Evolutionary conservation across 768 basidiomycete genomes (phyloP).

Genomic region (Termitomyces bulborhizus): DNA sequence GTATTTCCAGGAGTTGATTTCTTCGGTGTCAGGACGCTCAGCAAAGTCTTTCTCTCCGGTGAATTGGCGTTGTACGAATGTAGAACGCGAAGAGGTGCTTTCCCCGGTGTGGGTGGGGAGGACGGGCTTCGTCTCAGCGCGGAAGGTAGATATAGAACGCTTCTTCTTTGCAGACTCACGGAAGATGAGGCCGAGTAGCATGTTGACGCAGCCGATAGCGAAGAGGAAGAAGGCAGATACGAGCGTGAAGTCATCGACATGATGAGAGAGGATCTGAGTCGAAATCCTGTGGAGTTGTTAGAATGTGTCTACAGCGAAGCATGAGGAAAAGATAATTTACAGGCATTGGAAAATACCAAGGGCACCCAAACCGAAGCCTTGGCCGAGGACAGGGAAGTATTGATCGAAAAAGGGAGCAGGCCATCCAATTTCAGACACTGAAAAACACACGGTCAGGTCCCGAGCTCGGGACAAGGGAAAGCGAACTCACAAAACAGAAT

Average conservation of each 20-base stretch:
- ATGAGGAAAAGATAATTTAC: slow-evolving; percentile 31
- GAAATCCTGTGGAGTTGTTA: slow-evolving; percentile 38
- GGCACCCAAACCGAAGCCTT: slow-evolving; percentile 78
- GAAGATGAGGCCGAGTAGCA: slow-evolving; percentile 77
- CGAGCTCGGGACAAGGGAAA: not conserved
- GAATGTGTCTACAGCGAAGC: not conserved
- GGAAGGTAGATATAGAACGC: slow-evolving; percentile 66
- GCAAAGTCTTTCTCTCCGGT: slow-evolving; percentile 12
- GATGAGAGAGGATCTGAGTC: slow-evolving; percentile 67
- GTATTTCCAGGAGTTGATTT: slow-evolving; percentile 24
- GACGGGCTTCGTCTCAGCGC: slow-evolving; percentile 47
- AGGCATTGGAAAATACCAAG: slow-evolving; percentile 85
- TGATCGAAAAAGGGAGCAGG: slow-evolving; percentile 73
- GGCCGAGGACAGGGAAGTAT: slow-evolving; percentile 90
- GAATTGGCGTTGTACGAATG: slow-evolving; percentile 27
- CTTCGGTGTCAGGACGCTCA: slow-evolving; percentile 18
- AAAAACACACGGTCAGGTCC: not conserved
- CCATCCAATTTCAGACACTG: slow-evolving; percentile 75
- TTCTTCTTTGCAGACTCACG: slow-evolving; percentile 58
- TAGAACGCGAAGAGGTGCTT: slow-evolving; percentile 28
- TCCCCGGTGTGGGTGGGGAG: slow-evolving; percentile 42
- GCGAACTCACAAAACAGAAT: slow-evolving; percentile 54
- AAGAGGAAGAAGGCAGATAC: slow-evolving; percentile 86
- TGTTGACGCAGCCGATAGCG: slow-evolving; percentile 77
- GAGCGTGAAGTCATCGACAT: slow-evolving; percentile 79